These are phyloP conservation scores for Aspergillus saccharolyticus DNA, from an alignment of 495 filamentous ascomycete genomes.

Conservation along the genomic window DNA sequence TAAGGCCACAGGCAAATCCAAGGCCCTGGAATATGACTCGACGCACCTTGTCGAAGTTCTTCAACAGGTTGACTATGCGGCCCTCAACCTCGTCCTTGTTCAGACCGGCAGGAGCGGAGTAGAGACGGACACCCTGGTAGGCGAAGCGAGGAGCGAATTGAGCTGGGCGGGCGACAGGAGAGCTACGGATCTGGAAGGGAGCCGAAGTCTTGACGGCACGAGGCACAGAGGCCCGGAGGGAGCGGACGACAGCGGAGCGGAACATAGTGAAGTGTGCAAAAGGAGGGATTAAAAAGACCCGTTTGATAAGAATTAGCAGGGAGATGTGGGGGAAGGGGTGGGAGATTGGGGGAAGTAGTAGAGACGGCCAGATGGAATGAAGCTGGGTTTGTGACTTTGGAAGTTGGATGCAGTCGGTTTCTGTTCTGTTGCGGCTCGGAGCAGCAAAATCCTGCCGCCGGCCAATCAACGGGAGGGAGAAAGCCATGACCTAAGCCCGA, in stretches of 20 bases:
- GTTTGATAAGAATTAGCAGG: not conserved
- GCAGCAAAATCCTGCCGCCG: conserved; percentile 39
- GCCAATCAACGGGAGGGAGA: conserved; percentile 43
- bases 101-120: conserved; percentile 75
- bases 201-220: conserved; percentile 52
- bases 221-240: conserved; percentile 53
- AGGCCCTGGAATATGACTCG: conserved; percentile 2
- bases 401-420: conserved; percentile 13
- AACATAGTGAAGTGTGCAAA: conserved; percentile 60
- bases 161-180: conserved; percentile 46
- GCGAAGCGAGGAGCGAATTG: conserved; percentile 46
- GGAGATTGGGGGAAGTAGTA: conserved; percentile 13
- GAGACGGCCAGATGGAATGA: not conserved
- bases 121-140: conserved; percentile 66
- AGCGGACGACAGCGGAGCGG: conserved; percentile 72
- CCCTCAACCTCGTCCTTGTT: conserved; percentile 81
- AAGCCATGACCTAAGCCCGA: conserved; percentile 45
- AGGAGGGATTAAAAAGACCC: conserved; percentile 12
- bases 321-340: conserved; percentile 12
- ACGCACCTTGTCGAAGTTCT: conserved; percentile 95
- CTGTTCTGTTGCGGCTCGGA: conserved; percentile 21
- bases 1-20: not conserved
- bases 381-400: conserved; percentile 10
- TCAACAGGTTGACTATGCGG: conserved; percentile 85
- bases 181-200: conserved; percentile 50